Evolutionary conservation across 805 yeast species (phyloP), one percentile per base, ranked within the genome.

Genomic region (Lachancea sp.): DNA sequence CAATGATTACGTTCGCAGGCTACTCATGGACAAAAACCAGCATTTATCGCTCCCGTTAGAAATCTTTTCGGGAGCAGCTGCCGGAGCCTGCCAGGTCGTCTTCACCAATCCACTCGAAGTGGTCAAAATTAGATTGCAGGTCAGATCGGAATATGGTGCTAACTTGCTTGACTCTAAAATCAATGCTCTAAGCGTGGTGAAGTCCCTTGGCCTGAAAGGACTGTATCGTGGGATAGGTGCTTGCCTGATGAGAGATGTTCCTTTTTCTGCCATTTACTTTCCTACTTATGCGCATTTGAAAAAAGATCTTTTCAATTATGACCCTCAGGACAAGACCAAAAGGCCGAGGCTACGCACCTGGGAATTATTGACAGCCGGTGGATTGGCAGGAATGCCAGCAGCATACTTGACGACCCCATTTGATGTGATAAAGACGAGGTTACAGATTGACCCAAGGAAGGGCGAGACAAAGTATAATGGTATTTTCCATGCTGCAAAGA

Each of bases 301-400:
- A 64, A 80, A 77, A 64, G 78, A 78, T 52, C 56, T 85, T 47
- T 89, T 89, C 64, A 75, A 82, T 39, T 88, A 83, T 58, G 95
- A 90, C 55, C 95, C 95, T 4, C 60, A 67, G 35, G 76, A 75
- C 55, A 72, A 77, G 20, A 71, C 71, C 41, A 74, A 78, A 52
- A 70, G 74, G 51, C 71, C 68, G 34, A 71, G 74, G 46, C 74
- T 89, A 45, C 78, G 77, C 47, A 77, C 94, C 21, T 80, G 90
- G 83, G 95, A 90, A 64, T 69, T 92, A 49, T 74, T 90, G 45
- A 61, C 77, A 4, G 77, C 94, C 45, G 98, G 98, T 63, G 97
- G 95, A 8, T 60, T 89, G 48, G 97, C 98, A 11, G 98, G 97
- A 59, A 87, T 94, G 70, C 98, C 98, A 8, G 94, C 97, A 22